Conservation (phyloP, 2,329 filamentous ascomycete genomes). For the Tothia fuscella region DNA sequence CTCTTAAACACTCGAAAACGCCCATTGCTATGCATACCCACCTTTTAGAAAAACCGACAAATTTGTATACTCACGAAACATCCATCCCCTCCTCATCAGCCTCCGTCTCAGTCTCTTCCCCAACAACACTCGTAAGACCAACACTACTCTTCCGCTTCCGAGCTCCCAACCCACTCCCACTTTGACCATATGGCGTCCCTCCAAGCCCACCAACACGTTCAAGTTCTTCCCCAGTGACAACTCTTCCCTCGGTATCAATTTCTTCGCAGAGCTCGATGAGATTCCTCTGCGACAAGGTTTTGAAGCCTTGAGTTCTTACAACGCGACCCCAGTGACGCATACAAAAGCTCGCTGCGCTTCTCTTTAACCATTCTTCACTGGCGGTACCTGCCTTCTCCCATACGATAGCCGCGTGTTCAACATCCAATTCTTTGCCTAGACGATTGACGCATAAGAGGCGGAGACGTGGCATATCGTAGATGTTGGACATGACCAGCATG, state of each 20-base stretch:
- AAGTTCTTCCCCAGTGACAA: slow-evolving; percentile 78
- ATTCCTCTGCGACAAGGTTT: slow-evolving; percentile 63
- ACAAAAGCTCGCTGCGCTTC: slow-evolving; percentile 77
- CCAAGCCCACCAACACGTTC: slow-evolving; percentile 46
- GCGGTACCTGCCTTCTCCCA: slow-evolving; percentile 91
- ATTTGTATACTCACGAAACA: no score
- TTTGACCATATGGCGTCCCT: slow-evolving; percentile 32
- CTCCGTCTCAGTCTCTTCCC: slow-evolving; percentile 9
- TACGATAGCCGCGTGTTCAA: slow-evolving; percentile 87
- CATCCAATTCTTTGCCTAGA: slow-evolving; percentile 78
- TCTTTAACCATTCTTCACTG: slow-evolving; percentile 86
- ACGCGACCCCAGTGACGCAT: slow-evolving; percentile 91
- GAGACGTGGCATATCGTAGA: slow-evolving; percentile 92
- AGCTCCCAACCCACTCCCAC: slow-evolving; percentile 18
- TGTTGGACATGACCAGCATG: slow-evolving; percentile 91
- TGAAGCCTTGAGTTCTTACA: slow-evolving; percentile 79
- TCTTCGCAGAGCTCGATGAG: slow-evolving; percentile 89
- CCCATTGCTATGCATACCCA: no score
- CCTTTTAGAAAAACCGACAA: no score
- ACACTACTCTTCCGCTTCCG: slow-evolving; percentile 7
- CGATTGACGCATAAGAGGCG: slow-evolving; percentile 84
- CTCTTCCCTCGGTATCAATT: slow-evolving; percentile 82
- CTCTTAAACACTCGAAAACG: no score
- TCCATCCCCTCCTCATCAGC: slow-evolving; percentile 24
- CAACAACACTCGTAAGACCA: background rate